phyloP scores from a whole-genome alignment of 306 rosid species.

The Sphenostylis stenocarpa region DNA sequence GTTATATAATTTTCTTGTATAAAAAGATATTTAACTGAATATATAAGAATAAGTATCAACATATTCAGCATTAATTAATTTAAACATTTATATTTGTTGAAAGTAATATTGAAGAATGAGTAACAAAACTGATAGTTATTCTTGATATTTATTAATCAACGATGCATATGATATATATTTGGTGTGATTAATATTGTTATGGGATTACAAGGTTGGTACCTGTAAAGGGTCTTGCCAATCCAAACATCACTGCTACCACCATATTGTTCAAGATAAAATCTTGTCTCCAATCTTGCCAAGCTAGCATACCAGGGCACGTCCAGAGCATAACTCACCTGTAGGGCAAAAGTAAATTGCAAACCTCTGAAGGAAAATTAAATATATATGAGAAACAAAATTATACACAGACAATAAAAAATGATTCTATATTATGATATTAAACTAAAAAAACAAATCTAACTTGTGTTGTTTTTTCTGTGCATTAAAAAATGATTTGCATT shows the following conservation, averaged over 20 bases:
- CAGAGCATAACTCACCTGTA: constrained; percentile 67
- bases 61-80: not conserved
- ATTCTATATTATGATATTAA: too few relatives aligned
- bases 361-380: too few relatives aligned
- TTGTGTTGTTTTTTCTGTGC: not conserved
- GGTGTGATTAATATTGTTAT: not conserved
- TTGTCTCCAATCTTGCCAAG: constrained; percentile 79
- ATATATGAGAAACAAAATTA: too few relatives aligned
- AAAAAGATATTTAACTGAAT: not conserved
- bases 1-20: not conserved
- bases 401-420: too few relatives aligned
- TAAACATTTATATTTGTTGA: not conserved
- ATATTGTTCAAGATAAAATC: constrained; percentile 69
- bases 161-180: not conserved
- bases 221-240: constrained; percentile 95
- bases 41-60: not conserved
- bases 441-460: not conserved
- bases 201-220: constrained; percentile 37
- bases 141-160: not conserved
- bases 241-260: constrained; percentile 77
- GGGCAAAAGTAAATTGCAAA: too few relatives aligned
- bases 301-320: constrained; percentile 85
- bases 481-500: not conserved
- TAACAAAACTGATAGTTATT: not conserved
- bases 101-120: not conserved